Percentiles rank a stretch among this genome's conserved stretches.
Evolutionary conservation across 495 filamentous ascomycete species (phyloP).

Genomic region (Achaetomiella virescens): DNA sequence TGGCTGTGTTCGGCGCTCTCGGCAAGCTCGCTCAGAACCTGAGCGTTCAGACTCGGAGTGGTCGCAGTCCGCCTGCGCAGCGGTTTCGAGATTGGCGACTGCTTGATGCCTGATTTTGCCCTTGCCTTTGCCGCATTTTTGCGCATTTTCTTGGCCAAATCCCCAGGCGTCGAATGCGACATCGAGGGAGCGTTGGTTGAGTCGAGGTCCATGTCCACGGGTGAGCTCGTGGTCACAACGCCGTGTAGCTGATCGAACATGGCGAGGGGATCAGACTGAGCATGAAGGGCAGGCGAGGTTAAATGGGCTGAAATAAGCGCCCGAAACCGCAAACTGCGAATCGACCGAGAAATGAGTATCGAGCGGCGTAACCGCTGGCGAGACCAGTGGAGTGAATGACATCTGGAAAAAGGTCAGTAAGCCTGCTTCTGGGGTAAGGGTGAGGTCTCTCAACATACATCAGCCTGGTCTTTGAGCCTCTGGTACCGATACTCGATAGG

Average conservation of each 20-base stretch:
- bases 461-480: slow-evolving; percentile 66
- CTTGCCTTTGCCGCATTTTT: slow-evolving; percentile 43
- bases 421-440: background rate
- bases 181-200: slow-evolving; percentile 19
- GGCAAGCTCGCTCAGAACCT: slow-evolving; percentile 48
- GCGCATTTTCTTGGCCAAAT: slow-evolving; percentile 43
- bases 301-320: slow-evolving; percentile 93
- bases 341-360: slow-evolving; percentile 74
- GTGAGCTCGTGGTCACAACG: slow-evolving; percentile 36
- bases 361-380: slow-evolving; percentile 87
- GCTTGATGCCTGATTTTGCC: slow-evolving; percentile 51
- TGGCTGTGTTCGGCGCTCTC: slow-evolving; percentile 29
- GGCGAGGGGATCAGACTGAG: slow-evolving; percentile 55
- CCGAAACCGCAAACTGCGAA: slow-evolving; percentile 72
- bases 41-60: slow-evolving; percentile 50
- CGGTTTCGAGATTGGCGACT: slow-evolving; percentile 83
- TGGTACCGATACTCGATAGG: slow-evolving; percentile 67
- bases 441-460: slow-evolving; percentile 48
- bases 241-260: slow-evolving; percentile 38
- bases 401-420: slow-evolving; percentile 50
- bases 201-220: slow-evolving; percentile 42
- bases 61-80: slow-evolving; percentile 56
- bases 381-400: slow-evolving; percentile 89
- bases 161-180: slow-evolving; percentile 31
- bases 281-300: slow-evolving; percentile 83